Base-by-base conservation (phyloP, 305 asterid species). In the Ajuga reptans region DNA sequence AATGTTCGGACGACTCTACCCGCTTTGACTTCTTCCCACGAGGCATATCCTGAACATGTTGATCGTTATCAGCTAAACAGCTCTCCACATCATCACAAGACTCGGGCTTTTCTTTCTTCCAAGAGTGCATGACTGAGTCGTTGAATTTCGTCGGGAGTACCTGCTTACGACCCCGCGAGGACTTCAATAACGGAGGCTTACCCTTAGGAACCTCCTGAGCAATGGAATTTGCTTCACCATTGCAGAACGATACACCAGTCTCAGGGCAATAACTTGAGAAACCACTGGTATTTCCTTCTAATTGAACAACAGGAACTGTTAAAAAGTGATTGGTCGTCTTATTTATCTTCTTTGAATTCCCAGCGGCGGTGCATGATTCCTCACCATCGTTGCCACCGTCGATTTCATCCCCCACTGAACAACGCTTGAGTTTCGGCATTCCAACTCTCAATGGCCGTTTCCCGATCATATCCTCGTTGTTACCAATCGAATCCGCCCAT, bases 401-500 rank as follows among this genome's bases (percentile, higher is more conserved):
- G 36, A 75, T 43, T 73, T 77, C 83, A 49, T 73, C 81, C 67
- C 76, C 88, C 36, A 69, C 72, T 57, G 82, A 77, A 68, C 87
- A 83, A 17, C 91, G 89, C 75, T 89, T 92, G 27, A 84, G 75
- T 72, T 87, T 86, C 72, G 96, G 92, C 96, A 85, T 91, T 77
- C 75, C 82, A 37, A 66, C 11, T 73, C 72, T 65, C 62, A 18
- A 45, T 52, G 73, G 75, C 67, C 56, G 71, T 49, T 77, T 72
- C 78, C 69, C 74, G 71, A 80, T 80, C 91, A 87, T 84, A 61
- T 75, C 75, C 67, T 66, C 83, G 66, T 37, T 11, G 41, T 17
- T 49, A 39, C 34, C 78, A 73, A 74, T 64, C 63, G 17, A 70
- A 59, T 69, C 53, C 74, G 57, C 71, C 64, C 71, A 63, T 54